Evolutionary conservation across 73 alveolate species (phyloP).

Genomic region (Paramecium pentaurelia): DNA sequence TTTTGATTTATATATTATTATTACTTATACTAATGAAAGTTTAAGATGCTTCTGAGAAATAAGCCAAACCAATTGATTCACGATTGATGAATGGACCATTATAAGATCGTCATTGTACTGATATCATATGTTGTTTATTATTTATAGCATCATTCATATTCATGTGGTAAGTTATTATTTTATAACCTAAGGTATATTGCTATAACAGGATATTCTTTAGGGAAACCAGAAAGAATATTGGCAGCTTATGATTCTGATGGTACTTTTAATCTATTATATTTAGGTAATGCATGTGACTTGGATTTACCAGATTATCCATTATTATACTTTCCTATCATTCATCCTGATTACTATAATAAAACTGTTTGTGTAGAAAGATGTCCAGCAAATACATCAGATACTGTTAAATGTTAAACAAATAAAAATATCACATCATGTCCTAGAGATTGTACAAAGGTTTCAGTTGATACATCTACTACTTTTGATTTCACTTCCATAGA

Average conservation of each 20-base stretch:
- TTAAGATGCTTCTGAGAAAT: not conserved
- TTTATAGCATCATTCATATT: slow-evolving; percentile 75
- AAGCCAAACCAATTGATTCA: slow-evolving; percentile 12
- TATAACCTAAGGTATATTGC: slow-evolving; percentile 24
- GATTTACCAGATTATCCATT: not conserved
- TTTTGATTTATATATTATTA: not conserved
- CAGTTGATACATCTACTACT: not conserved
- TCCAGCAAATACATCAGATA: not conserved
- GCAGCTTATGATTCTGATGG: slow-evolving; percentile 52
- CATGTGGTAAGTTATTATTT: slow-evolving; percentile 78
- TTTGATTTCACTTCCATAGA: not conserved
- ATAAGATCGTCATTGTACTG: slow-evolving; percentile 92
- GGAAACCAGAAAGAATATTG: slow-evolving; percentile 25
- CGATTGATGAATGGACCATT: slow-evolving; percentile 79
- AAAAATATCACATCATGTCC: not conserved
- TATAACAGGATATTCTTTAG: slow-evolving; percentile 4
- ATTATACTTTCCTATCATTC: not conserved
- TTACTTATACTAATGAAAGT: slow-evolving; percentile 33
- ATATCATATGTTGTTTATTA: slow-evolving; percentile 81
- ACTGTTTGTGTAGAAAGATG: slow-evolving; percentile 16
- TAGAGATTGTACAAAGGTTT: not conserved
- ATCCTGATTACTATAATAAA: slow-evolving; percentile 17
- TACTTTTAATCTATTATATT: not conserved
- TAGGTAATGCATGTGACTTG: slow-evolving; percentile 26
- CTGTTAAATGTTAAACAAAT: not conserved